Evolutionary conservation across 345 rosid species (phyloP), one percentile per base, ranked within the genome.

Genomic region (Eucalyptus sp.): DNA sequence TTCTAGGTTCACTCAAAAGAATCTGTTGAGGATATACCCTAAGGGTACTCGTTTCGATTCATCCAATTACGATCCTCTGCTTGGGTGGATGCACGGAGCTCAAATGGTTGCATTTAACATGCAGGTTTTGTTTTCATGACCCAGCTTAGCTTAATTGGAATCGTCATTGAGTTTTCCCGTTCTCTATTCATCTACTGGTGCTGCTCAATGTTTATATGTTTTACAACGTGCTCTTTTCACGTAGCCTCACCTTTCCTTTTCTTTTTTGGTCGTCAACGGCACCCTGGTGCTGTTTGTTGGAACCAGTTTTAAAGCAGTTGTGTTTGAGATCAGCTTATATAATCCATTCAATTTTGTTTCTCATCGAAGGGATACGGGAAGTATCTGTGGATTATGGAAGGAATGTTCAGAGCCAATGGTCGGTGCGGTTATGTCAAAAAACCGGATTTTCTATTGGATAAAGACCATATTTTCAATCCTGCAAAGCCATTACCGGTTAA

Each of bases 41-140:
- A 97, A 95, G 90, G 96, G 96, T 33, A 91, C 90, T 43, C 94
- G 99, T 13, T 79, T 97, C 5, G 86, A 91, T 88, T 97, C 99
- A 12, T 95, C 99, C 13, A 97, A 97, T 89, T 97, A 96, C 91
- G 88, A 97, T 90, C 99, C 99, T 33, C 89, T 94, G 11, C 62
- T 95, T 56, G 98, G 98, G 48, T 97, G 99, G 99, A 95, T 90
- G 89, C 96, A 96, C 88, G 99, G 99, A 91, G 99, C 99, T 92
- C 99, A 97, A 91, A 96, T 97, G 99, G 98, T 97, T 87, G 99
- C 99, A 76, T 96, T 96, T 88, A 97, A 97, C 89, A 97, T 97
- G 99, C 99, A 97, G 95, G 99, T 97, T 50, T 66, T 10, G 37
- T 50, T 89, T 16, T 52, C 87, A n/a, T 86, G 60, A 29, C 87